phyloP scores from a whole-genome alignment of 2,329 filamentous ascomycete species.

The Immersiporthe knoxdaviesiana region DNA sequence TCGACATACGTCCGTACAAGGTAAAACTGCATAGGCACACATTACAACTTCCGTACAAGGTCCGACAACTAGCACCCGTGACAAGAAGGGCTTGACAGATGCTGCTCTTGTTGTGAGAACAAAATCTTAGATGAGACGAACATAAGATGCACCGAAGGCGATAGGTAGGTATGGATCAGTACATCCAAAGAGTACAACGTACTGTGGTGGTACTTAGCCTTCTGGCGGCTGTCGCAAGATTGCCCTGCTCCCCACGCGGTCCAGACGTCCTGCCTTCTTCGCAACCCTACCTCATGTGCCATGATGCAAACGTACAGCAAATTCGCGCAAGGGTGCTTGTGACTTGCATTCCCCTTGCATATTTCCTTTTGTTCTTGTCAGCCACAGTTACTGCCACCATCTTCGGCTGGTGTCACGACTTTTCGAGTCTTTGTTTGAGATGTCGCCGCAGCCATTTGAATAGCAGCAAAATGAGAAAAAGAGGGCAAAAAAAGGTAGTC shows the following conservation, averaged over 20 bases:
- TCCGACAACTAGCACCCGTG: neutral
- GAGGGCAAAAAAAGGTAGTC: neutral
- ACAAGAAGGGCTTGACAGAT: neutral
- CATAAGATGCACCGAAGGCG: neutral
- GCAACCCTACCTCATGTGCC: slow-evolving; percentile 12
- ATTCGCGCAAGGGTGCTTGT: slow-evolving; percentile 2
- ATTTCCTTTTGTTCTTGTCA: neutral
- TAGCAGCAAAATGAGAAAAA: too few species aligned
- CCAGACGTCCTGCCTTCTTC: slow-evolving; percentile 4
- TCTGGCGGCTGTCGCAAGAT: neutral
- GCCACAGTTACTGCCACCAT: neutral
- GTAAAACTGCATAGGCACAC: neutral
- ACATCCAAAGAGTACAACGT: neutral
- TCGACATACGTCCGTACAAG: neutral
- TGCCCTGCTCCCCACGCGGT: neutral
- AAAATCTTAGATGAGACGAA: neutral
- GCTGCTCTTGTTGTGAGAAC: neutral
- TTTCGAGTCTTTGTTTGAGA: neutral
- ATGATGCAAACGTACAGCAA: slow-evolving; percentile 23
- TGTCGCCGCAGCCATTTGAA: neutral
- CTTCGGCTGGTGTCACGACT: neutral
- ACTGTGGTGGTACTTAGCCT: neutral
- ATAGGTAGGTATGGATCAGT: too few species aligned
- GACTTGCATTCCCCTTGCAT: neutral
- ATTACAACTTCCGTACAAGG: neutral